Evolutionary conservation across 1,284 basidiomycete genomes (phyloP), one percentile per base, ranked within the genome.

Genomic region (Leucoagaricus sp.): DNA sequence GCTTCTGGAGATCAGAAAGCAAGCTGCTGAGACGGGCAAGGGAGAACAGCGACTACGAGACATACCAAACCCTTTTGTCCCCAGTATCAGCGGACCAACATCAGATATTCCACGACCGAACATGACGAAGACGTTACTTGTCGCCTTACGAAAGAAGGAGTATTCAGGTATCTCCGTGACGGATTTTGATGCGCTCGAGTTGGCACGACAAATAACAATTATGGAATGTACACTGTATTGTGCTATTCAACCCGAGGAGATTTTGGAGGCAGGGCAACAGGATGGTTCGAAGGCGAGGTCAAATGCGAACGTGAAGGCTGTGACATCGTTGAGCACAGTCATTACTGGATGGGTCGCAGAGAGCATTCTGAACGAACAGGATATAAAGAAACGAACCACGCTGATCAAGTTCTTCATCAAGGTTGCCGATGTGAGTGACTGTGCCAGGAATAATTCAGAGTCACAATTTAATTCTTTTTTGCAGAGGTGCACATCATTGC

Each of bases 281-380:
- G 85, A 86, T 61, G 78, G 76, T 70, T 76, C 78, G 63, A 80
- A 85, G 15, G 85, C 89, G 9, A 51, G 36, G 49, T 21, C 34
- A 15, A 44, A 46, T 47, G 69, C 80, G 55, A 93, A 87, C 64
- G 85, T 93, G 55, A 91, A 86, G 69, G 91, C 92, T 15, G 88
- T 97, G 62, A 92, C 91, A 53, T 89, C 89, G 13, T 76, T 97
- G 68, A 96, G 93, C 68, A 98, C 96, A 21, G 86, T 89, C 53
- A 88, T 95, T 62, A 98, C 95, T 1, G 93, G 94, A 5, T 98
- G 96, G 94, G 93, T 98, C 7, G 89, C 93, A 12, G 95, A 98
- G 74, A 89, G 89, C 62, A 95, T 99, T 62, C 72, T 99, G 49
- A 86, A 88, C 61, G 94, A 98, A 72, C 82, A 80, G 49, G 96